A percentile compares a stretch with the other conserved stretches of the same genome.
Evolutionary conservation across 108 stramenopile genomes (phyloP).

Genomic region (Fragilaria crotonensis): DNA sequence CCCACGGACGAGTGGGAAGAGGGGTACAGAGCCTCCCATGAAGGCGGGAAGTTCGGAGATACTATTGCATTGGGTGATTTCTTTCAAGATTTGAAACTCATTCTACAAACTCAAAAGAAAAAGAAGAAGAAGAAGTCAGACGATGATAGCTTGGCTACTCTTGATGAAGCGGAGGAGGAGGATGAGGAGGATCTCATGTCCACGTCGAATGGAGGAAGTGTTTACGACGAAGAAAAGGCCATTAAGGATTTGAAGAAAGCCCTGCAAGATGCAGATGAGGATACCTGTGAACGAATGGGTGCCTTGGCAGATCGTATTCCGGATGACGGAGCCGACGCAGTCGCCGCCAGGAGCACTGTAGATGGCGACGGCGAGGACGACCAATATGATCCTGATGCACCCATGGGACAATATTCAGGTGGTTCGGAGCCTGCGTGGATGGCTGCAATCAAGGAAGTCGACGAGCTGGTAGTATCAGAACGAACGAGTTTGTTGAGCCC

Average conservation of each 20-base stretch:
- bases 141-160: neutral
- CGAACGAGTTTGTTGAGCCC: neutral
- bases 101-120: conserved; percentile 5
- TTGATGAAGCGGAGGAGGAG: neutral
- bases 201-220: neutral
- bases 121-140: neutral
- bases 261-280: neutral
- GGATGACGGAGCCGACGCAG: neutral
- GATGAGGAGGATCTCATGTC: neutral
- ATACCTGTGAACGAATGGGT: neutral
- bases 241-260: neutral
- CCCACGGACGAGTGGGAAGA: conserved; percentile 89
- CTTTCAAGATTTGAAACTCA: conserved; percentile 70
- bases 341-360: neutral
- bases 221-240: neutral
- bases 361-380: neutral
- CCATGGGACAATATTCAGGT: neutral
- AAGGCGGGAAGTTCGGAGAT: conserved; percentile 70
- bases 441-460: no score
- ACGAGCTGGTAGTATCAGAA: neutral
- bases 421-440: no score
- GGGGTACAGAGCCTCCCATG: conserved; percentile 56
- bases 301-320: neutral
- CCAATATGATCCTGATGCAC: neutral
- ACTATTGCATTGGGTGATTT: conserved; percentile 82